phyloP scores from a whole-genome alignment of 148 eudicot genomes.

The Beta vulgaris region DNA sequence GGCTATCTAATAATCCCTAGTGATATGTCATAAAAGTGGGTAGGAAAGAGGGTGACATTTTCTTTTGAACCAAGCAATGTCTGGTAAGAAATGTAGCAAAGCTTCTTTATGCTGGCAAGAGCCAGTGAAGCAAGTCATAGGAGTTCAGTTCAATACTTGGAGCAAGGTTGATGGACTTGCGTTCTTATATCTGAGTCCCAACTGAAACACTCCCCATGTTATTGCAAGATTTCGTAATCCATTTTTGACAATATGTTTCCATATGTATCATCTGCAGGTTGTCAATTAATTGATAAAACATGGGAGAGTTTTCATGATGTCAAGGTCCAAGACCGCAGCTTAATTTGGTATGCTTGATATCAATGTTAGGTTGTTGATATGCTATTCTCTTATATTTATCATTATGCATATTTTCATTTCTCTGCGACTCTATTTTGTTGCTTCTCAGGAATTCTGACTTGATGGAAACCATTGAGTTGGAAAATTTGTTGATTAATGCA shows the following conservation, averaged over 20 bases:
- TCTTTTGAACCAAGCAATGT: too few species aligned
- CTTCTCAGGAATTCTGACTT: conserved; percentile 88
- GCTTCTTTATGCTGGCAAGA: too few species aligned
- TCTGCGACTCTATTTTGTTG: not conserved
- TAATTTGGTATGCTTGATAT: conserved; percentile 64
- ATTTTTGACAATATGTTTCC: not conserved
- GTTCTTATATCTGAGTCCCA: too few species aligned
- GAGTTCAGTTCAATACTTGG: too few species aligned
- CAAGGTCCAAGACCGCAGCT: conserved; percentile 75
- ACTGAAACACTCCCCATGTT: too few species aligned
- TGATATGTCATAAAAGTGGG: too few species aligned
- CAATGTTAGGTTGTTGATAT: conserved; percentile 1
- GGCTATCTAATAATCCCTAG: too few species aligned
- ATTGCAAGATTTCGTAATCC: not conserved
- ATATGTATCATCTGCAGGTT: conserved; percentile 51
- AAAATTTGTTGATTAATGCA: conserved; percentile 91
- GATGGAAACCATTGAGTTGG: conserved; percentile 93
- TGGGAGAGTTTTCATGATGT: conserved; percentile 98
- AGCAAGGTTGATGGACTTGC: too few species aligned
- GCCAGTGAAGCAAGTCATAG: too few species aligned
- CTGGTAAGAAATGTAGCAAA: too few species aligned
- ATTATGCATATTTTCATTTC: not conserved
- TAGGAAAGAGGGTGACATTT: too few species aligned
- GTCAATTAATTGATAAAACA: conserved; percentile 75
- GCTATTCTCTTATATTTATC: not conserved